Conservation (phyloP, 208 protist genomes). For the Leptomonas seymouri region DNA sequence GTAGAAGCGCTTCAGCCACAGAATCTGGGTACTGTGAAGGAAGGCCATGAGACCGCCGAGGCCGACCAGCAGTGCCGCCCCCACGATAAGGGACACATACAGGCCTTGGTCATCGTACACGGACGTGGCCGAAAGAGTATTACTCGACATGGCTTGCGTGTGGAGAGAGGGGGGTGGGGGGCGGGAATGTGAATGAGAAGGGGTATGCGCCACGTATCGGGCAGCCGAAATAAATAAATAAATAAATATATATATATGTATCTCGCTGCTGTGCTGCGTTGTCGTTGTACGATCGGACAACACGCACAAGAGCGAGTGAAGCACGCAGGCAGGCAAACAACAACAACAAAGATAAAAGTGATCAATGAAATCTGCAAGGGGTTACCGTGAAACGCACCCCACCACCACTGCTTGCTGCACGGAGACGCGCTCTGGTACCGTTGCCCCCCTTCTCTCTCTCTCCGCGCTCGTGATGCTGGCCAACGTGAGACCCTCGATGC, state of each 20-base stretch:
- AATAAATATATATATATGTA: neutral
- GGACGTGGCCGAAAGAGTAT: constrained; percentile 20
- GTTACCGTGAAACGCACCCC: too few species aligned
- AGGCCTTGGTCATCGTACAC: constrained; percentile 87
- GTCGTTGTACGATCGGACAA: too few species aligned
- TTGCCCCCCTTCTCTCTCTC: too few species aligned
- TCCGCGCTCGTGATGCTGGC: too few species aligned
- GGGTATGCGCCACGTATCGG: neutral
- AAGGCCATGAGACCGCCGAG: constrained; percentile 46
- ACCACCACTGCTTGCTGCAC: too few species aligned
- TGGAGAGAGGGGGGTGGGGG: constrained; percentile 10
- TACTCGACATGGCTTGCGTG: constrained; percentile 4
- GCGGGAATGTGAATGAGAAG: constrained; percentile 1
- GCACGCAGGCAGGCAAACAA: neutral
- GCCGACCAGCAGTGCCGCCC: constrained; percentile 32
- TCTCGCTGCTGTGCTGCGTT: too few species aligned
- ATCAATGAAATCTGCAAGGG: neutral
- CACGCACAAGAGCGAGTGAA: too few species aligned
- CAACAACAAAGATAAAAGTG: neutral
- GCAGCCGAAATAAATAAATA: neutral
- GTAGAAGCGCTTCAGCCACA: constrained; percentile 84
- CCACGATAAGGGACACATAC: constrained; percentile 56
- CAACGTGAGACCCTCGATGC: too few species aligned
- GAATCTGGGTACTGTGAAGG: constrained; percentile 36
- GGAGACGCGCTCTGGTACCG: too few species aligned